Base-by-base conservation (phyloP, 129 eudicot genomes). In the Smallanthus sonchifolius region DNA sequence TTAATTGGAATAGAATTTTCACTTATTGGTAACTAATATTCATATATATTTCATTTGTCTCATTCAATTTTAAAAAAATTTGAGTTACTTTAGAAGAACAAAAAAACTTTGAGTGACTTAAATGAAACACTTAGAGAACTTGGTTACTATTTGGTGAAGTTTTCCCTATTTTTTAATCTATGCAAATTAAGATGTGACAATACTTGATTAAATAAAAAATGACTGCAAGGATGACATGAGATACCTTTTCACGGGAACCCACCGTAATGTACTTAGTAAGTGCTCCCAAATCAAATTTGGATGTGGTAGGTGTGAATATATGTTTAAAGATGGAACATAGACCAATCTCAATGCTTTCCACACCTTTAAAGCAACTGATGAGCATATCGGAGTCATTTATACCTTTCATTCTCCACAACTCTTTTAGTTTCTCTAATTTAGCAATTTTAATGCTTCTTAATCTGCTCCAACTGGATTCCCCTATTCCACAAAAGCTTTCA, bases 271-370 rank as follows among this genome's bases (percentile, higher is more conserved):
- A 20, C 6, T 3, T 10, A 3, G 36, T 57, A 61, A 61, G 19
- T 32, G 42, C 66, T 61, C 66, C 10, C 0, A 61, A 19, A 61
- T 61, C 43, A 34, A 61, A 61, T 5, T 61, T 61, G 40, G 19
- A 2, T 11, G 66, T 61, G 42, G 40, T 7, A 30, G 66, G 66
- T 61, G 66, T 61, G 66, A 61, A 61, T 61, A 61, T 34, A 60
- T 60, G 2, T 34, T 4, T 13, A 60, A 60, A 60, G 7, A 3
- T 60, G 7, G 0, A 1, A 13, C 66, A 60, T 13, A 5, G 3
- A 0, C 6, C 4, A 11, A 61, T 34, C 17, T 11, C 10, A 30
- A 61, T 61, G 42, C 16, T 32, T 32, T 61, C 19, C 11, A 61
- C 66, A 13, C 40, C 66, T 32, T 61, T 11, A 35, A 61, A 61